A percentile compares a stretch with the other conserved stretches of the same genome.
phyloP scores from a whole-genome alignment of 2,329 filamentous ascomycete genomes.

The Talaromyces amestolkiae region DNA sequence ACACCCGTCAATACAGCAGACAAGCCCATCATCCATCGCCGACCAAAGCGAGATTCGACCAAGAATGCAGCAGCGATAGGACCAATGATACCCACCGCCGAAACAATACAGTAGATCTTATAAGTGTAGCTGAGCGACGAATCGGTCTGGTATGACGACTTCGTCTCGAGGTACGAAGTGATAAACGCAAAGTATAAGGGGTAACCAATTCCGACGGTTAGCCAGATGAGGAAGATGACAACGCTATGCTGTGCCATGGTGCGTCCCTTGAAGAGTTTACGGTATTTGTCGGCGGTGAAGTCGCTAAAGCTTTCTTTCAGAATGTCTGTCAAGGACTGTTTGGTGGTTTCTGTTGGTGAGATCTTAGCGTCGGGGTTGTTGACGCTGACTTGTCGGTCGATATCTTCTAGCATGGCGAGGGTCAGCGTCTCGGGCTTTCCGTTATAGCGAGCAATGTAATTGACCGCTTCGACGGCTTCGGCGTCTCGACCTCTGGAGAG shows the following conservation, averaged over 20 bases:
- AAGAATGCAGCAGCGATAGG: constrained; percentile 44
- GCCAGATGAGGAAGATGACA: constrained; percentile 45
- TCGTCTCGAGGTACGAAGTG: constrained; percentile 46
- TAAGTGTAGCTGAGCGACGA: background rate
- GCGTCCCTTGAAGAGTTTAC: constrained; percentile 28
- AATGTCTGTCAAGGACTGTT: background rate
- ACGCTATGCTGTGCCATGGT: constrained; percentile 31
- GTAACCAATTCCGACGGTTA: constrained; percentile 49
- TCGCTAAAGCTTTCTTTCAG: constrained; percentile 26
- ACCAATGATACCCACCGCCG: constrained; percentile 26
- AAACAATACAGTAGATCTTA: background rate
- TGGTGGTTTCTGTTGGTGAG: background rate
- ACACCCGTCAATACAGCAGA: constrained; percentile 47
- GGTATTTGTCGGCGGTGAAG: constrained; percentile 29
- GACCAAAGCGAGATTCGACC: constrained; percentile 44
- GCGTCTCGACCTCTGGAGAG: constrained; percentile 39
- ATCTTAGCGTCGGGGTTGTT: background rate
- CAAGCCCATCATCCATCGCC: constrained; percentile 47
- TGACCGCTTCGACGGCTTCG: constrained; percentile 50
- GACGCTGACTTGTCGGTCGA: background rate
- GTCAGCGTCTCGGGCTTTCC: constrained; percentile 30
- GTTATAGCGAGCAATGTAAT: constrained; percentile 35
- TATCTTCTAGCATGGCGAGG: constrained; percentile 15
- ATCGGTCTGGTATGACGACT: constrained; percentile 21
- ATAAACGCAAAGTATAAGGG: constrained; percentile 50